Percentiles rank a stretch among this genome's conserved stretches.
Evolutionary conservation across 441 rosid species (phyloP).

Genomic region (California macrophylla): DNA sequence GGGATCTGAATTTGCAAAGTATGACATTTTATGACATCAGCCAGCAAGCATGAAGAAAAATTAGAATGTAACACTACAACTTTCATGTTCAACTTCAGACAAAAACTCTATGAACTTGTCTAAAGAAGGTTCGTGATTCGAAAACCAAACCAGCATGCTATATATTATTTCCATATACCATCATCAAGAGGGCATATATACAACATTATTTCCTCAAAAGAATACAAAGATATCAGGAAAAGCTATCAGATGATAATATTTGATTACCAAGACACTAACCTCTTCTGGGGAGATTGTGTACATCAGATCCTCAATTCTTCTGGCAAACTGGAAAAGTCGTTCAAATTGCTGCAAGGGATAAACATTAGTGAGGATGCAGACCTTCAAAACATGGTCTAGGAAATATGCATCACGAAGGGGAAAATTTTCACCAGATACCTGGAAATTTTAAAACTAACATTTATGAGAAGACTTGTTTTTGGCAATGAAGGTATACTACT

Average conservation of each 20-base stretch:
- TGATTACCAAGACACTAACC: slow-evolving; percentile 41
- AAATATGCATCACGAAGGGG: slow-evolving; percentile 2
- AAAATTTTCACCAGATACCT: not conserved
- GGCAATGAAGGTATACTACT: slow-evolving; percentile 27
- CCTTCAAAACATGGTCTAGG: not conserved
- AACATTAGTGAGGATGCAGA: slow-evolving; percentile 18
- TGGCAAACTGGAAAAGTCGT: slow-evolving; percentile 81
- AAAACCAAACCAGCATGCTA: not conserved
- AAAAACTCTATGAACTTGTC: not conserved
- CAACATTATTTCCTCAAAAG: not conserved
- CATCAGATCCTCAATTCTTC: slow-evolving; percentile 86
- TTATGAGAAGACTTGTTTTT: not conserved
- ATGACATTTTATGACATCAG: not conserved
- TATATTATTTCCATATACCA: not conserved
- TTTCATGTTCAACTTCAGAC: not conserved
- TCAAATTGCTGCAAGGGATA: slow-evolving; percentile 73
- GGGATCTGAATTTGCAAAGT: slow-evolving; percentile 51
- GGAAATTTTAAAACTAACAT: not conserved
- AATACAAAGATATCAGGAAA: not conserved
- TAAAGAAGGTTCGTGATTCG: not conserved
- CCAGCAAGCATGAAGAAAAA: slow-evolving; percentile 5
- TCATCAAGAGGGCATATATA: not conserved
- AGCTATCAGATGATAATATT: not conserved
- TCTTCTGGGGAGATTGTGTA: slow-evolving; percentile 93
- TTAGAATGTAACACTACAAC: not conserved